Base-by-base conservation (phyloP, 176 grass and related monocot genomes). In the Thinopyrum elongatum region DNA sequence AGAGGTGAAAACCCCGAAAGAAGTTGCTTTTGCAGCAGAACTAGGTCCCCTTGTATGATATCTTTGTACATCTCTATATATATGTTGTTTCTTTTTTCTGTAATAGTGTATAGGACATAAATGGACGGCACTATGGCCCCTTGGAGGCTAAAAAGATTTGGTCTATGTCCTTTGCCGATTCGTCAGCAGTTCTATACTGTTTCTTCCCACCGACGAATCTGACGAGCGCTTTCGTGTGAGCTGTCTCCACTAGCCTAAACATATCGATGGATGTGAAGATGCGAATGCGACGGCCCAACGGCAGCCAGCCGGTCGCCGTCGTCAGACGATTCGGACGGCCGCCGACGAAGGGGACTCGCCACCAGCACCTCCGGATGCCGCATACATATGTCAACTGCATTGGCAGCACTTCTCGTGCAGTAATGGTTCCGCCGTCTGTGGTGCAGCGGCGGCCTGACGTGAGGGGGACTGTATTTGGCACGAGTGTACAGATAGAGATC, bases 51-150 rank as follows among this genome's bases (percentile, higher is more conserved):
- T 70, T 55, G 26, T 17, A 51, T 49, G 71, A 29, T 75, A 68
- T 66, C 28, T 72, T 31, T 91, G 90, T 91, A 78, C 41, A 81
- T 58, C 59, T 86, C 41, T 70, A 33, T 4, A 22, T 64, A 86
- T 70, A 81, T 71, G 13, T 59, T 35, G 64, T 75, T 70, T 46
- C 26, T 21, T 77, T 70, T 88, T 76, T 87, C 70, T 87, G 77
- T 82, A 88, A 55, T 58, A 22, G 55, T 58, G 55, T 61, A 80
- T 69, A 85, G 70, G 27, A 63, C 29, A 68, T 10, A 84, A 67
- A 80, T 53, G 27, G 75, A 34, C 34, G 46, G 26, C 46, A 11
- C 27, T 47, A 1, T 59, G 72, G 55, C 58, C 35, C 30, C 44
- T 34, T 59, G 70, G 70, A 67, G 55, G 57, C 21, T 81, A 11